Percentiles rank a stretch among this genome's conserved stretches.
These are phyloP conservation scores for Rhizoctonia solani DNA, from an alignment of 1,284 basidiomycete genomes.

Conservation along the genomic window DNA sequence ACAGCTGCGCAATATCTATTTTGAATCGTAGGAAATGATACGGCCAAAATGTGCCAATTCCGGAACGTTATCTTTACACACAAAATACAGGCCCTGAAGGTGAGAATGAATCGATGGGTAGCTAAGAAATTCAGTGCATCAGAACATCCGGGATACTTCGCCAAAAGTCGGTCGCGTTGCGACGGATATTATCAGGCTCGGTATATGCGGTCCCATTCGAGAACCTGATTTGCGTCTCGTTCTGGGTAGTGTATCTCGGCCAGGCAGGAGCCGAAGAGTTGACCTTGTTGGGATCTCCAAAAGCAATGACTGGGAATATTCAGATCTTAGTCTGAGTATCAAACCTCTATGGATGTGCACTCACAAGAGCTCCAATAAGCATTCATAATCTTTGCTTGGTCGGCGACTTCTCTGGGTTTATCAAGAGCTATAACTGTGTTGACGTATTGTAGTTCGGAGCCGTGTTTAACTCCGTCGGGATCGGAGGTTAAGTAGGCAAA, in stretches of 20 bases:
- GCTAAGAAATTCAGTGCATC: constrained; percentile 5
- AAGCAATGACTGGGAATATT: constrained; percentile 8
- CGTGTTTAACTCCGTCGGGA: constrained; percentile 3
- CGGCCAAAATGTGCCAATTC: neutral
- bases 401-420: neutral
- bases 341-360: neutral
- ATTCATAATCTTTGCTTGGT: constrained; percentile 22
- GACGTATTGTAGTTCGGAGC: constrained; percentile 15
- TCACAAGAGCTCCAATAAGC: constrained; percentile 23
- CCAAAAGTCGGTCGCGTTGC: constrained; percentile 33
- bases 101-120: neutral
- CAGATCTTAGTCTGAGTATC: no score
- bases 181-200: constrained; percentile 13
- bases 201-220: constrained; percentile 24
- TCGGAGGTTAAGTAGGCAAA: constrained; percentile 17
- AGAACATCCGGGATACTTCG: constrained; percentile 20
- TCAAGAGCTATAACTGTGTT: neutral
- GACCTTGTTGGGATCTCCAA: constrained; percentile 12
- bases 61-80: neutral
- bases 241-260: constrained; percentile 1
- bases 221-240: constrained; percentile 18
- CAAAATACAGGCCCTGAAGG: neutral
- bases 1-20: neutral
- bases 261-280: constrained; percentile 4
- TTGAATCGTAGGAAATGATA: neutral